Conservation (phyloP, 2,329 filamentous ascomycete species). For the Zymoseptoria passerinii region DNA sequence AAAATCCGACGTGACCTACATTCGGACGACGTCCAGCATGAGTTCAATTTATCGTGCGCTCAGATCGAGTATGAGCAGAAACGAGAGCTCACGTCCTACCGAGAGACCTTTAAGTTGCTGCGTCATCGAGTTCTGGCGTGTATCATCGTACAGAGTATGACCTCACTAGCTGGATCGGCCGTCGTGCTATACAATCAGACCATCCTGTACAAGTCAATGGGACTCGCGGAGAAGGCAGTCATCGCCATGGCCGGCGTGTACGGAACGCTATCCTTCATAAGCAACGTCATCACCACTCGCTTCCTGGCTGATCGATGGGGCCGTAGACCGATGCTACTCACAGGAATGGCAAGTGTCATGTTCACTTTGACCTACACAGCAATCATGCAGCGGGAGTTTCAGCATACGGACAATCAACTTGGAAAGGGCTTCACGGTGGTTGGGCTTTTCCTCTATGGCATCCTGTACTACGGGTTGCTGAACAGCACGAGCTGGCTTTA, state of each 20-base stretch:
- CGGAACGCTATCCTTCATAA: conserved; percentile 45
- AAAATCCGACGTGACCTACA: conserved; percentile 42
- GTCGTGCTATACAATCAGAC: conserved; percentile 44
- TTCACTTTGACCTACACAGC: conserved; percentile 52
- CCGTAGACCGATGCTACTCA: conserved; percentile 50
- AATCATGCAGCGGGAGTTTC: conserved; percentile 51
- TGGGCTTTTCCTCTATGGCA: conserved; percentile 52
- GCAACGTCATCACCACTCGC: conserved; percentile 45
- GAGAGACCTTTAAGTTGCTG: conserved; percentile 46
- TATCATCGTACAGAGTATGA: conserved; percentile 51
- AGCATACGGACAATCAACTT: conserved; percentile 46
- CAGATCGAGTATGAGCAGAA: conserved; percentile 48
- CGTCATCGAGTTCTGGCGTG: conserved; percentile 46
- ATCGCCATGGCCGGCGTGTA: conserved; percentile 48
- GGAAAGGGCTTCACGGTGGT: conserved; percentile 54
- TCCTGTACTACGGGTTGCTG: conserved; percentile 36
- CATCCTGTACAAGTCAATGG: conserved; percentile 48
- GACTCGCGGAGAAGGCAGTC: conserved; percentile 43
- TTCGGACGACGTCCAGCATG: conserved; percentile 39
- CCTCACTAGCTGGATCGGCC: conserved; percentile 49
- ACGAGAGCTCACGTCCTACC: conserved; percentile 45
- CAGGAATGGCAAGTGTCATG: conserved; percentile 45
- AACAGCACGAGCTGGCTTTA: conserved; percentile 32
- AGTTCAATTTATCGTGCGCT: conserved; percentile 47
- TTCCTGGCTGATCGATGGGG: conserved; percentile 52